phyloP scores from a whole-genome alignment of 2,329 filamentous ascomycete genomes.

The Penicillium sp. region DNA sequence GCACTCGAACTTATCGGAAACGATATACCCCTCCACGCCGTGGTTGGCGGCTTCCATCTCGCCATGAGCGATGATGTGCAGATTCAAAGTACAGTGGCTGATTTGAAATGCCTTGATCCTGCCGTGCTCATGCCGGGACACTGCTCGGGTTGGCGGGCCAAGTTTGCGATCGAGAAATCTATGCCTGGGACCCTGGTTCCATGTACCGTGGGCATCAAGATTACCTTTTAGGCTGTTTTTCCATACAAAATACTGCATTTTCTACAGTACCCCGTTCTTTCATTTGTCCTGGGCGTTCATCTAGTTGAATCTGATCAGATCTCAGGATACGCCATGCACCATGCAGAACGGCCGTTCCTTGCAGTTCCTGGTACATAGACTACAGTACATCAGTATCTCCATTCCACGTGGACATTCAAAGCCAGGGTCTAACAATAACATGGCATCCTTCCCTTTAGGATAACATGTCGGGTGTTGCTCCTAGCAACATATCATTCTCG shows the following conservation, averaged over 20 bases:
- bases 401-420: slow-evolving; percentile 29
- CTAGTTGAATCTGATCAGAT: background rate
- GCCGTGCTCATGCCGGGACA: slow-evolving; percentile 61
- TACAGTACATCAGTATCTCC: background rate
- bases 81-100: slow-evolving; percentile 54
- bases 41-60: slow-evolving; percentile 62
- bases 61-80: slow-evolving; percentile 54
- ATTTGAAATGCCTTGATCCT: slow-evolving; percentile 56
- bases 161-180: slow-evolving; percentile 58
- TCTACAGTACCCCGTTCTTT: no score
- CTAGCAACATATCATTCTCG: slow-evolving; percentile 22
- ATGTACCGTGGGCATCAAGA: slow-evolving; percentile 57
- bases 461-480: slow-evolving; percentile 19
- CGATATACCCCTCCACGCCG: slow-evolving; percentile 53
- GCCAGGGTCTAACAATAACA: slow-evolving; percentile 20
- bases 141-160: slow-evolving; percentile 63
- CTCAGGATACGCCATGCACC: background rate
- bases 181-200: slow-evolving; percentile 60
- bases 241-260: background rate
- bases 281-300: background rate
- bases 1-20: slow-evolving; percentile 49
- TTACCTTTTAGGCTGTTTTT: slow-evolving; percentile 39
- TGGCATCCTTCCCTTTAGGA: no score
- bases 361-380: background rate
- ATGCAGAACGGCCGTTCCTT: slow-evolving; percentile 20